Conservation (phyloP, 179 eudicot genomes). For the Nepenthes alata region DNA sequence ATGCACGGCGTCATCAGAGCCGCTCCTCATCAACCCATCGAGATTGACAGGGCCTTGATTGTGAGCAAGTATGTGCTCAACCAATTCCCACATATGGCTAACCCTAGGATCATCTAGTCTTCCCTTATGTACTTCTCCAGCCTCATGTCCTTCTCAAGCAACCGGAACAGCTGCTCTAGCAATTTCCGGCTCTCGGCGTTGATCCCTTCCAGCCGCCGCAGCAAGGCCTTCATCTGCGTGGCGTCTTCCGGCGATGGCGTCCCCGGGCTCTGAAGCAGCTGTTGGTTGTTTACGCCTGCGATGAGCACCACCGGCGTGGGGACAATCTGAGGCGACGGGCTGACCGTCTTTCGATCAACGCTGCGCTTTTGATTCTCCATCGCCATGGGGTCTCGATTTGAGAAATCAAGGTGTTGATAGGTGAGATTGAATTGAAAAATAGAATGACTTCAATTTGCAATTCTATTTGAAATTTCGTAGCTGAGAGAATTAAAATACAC, state of each 20-base stretch:
- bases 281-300: not conserved
- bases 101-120: conserved; percentile 21
- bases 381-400: too few species aligned
- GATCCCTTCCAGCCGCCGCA: conserved; percentile 18
- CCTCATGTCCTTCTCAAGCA: conserved; percentile 21
- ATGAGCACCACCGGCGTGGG: not conserved
- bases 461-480: too few species aligned
- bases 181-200: conserved; percentile 18
- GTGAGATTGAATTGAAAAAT: too few species aligned
- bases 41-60: conserved; percentile 4
- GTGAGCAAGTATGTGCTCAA: conserved; percentile 16
- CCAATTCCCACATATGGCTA: conserved; percentile 23
- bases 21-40: not conserved
- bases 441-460: too few species aligned
- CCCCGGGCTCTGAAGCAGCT: conserved; percentile 5
- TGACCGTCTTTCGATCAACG: too few species aligned
- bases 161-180: conserved; percentile 13
- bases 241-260: conserved; percentile 15
- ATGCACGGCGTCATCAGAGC: not conserved
- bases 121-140: conserved; percentile 13
- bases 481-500: too few species aligned
- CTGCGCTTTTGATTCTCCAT: too few species aligned
- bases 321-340: too few species aligned
- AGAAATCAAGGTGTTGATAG: too few species aligned
- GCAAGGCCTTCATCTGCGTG: conserved; percentile 10